Evolutionary conservation across 1,284 basidiomycete genomes (phyloP).

Genomic region (Ceraceosorus bombacis): DNA sequence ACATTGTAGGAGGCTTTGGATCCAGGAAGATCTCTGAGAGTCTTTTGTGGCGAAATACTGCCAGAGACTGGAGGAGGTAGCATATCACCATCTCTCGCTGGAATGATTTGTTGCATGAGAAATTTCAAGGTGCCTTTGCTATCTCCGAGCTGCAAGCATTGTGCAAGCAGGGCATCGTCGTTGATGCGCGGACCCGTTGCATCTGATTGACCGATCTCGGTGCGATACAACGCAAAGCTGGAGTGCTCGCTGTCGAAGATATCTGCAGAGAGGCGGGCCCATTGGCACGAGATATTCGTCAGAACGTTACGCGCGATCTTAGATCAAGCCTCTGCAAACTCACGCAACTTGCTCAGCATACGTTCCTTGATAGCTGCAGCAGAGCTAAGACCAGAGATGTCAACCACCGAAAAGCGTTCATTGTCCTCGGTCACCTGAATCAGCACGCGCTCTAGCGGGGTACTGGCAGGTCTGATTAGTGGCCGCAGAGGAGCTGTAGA

Average conservation of each 20-base stretch:
- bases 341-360: conserved; percentile 39
- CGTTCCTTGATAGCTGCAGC: conserved; percentile 43
- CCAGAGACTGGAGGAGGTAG: conserved; percentile 25
- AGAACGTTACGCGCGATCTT: too few relatives aligned
- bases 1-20: too few relatives aligned
- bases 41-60: conserved; percentile 11
- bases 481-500: background rate
- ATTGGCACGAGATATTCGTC: background rate
- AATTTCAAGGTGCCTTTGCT: conserved; percentile 46
- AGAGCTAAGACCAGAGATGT: conserved; percentile 39
- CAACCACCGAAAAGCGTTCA: conserved; percentile 45
- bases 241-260: conserved; percentile 34
- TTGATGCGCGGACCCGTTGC: conserved; percentile 33
- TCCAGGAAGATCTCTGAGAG: conserved; percentile 11
- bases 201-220: conserved; percentile 43
- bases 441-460: conserved; percentile 23
- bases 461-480: background rate
- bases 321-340: conserved; percentile 9
- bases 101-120: conserved; percentile 31
- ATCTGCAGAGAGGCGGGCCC: conserved; percentile 4
- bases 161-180: conserved; percentile 42
- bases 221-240: conserved; percentile 34
- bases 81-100: conserved; percentile 20
- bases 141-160: conserved; percentile 45
- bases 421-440: conserved; percentile 48